Conservation (phyloP, 306 rosid species). For the Calophaca sinica region DNA sequence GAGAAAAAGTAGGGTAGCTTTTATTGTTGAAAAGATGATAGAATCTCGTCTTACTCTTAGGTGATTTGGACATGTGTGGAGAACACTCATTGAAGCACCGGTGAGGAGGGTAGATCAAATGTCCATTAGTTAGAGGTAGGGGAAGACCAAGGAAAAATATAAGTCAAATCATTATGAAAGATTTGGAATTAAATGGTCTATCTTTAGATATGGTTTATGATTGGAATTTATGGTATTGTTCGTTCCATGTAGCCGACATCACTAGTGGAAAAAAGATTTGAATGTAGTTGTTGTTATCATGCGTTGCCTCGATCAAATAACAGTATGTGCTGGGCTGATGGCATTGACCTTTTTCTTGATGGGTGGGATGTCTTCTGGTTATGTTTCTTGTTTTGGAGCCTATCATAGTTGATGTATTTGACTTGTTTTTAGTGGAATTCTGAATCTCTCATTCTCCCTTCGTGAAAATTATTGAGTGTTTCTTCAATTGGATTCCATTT, state of each 20-base stretch:
- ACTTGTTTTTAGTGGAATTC: slow-evolving; percentile 18
- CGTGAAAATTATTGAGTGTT: too few species aligned
- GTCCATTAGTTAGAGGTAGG: not conserved
- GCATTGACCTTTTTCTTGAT: slow-evolving; percentile 15
- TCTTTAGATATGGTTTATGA: not conserved
- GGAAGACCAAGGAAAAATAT: not conserved
- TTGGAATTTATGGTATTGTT: not conserved
- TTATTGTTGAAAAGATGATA: not conserved
- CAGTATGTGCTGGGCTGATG: not conserved
- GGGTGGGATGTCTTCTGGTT: slow-evolving; percentile 3
- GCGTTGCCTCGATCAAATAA: slow-evolving; percentile 12
- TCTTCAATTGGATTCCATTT: too few species aligned
- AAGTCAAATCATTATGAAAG: not conserved
- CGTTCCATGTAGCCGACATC: not conserved
- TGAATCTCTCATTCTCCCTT: slow-evolving; percentile 18
- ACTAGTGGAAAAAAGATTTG: not conserved
- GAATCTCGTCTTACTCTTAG: not conserved
- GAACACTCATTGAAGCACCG: not conserved
- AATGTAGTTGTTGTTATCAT: not conserved
- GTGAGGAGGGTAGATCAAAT: not conserved
- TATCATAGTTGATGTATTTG: slow-evolving; percentile 8
- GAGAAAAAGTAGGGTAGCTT: not conserved
- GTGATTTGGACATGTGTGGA: not conserved
- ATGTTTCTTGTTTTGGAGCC: slow-evolving; percentile 24
- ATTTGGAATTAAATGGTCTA: not conserved